phyloP scores from a whole-genome alignment of 495 filamentous ascomycete species.

The Niebla homalea region DNA sequence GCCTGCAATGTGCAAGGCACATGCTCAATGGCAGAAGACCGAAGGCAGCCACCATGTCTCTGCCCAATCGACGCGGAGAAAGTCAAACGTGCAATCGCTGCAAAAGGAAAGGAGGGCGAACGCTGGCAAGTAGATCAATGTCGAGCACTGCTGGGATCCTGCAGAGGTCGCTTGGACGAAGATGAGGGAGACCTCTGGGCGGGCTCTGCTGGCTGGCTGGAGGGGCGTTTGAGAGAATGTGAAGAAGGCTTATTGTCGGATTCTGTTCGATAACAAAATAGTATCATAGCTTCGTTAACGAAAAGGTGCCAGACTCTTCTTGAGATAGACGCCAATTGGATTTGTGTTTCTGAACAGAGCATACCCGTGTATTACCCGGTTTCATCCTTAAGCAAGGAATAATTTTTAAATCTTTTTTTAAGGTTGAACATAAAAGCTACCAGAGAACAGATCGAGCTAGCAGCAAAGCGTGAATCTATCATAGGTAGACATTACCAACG shows the following conservation, averaged over 20 bases:
- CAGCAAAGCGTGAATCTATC: no score
- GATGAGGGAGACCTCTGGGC: background rate
- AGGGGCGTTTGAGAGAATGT: background rate
- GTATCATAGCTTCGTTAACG: no score
- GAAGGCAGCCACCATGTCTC: conserved; percentile 51
- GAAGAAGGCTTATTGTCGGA: background rate
- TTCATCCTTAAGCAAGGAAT: no score
- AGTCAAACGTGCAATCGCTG: conserved; percentile 29
- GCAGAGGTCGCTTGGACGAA: conserved; percentile 16
- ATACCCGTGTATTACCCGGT: no score
- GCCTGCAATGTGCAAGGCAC: conserved; percentile 59
- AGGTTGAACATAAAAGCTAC: no score
- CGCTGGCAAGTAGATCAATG: conserved; percentile 25
- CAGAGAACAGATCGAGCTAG: no score
- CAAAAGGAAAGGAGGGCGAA: conserved; percentile 12
- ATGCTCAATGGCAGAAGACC: conserved; percentile 45
- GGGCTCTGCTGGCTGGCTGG: conserved; percentile 2
- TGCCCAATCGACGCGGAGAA: conserved; percentile 52
- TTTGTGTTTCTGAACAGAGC: no score
- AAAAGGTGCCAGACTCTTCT: no score
- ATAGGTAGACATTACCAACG: no score
- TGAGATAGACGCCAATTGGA: no score
- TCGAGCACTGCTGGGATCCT: conserved; percentile 30
- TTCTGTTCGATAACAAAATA: no score
- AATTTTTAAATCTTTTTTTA: no score